Evolutionary conservation across 2,329 filamentous ascomycete species (phyloP).

Genomic region (Pseudogymnoascus sp.): DNA sequence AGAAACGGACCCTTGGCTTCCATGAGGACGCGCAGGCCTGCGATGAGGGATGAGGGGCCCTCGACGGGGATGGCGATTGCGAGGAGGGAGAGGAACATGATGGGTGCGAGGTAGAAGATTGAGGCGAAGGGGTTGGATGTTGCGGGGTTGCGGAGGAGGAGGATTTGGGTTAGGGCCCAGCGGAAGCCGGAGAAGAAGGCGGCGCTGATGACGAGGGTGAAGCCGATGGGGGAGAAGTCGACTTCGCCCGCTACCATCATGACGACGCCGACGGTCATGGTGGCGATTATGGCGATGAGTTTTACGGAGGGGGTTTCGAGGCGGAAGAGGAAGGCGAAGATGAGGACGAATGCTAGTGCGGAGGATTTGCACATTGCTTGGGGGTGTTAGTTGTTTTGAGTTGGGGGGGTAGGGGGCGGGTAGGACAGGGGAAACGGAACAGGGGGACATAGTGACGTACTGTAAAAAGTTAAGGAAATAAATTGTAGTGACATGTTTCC

Average conservation of each 20-base stretch:
- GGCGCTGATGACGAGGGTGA: slow-evolving; percentile 84
- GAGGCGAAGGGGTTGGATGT: slow-evolving; percentile 95
- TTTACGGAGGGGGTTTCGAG: slow-evolving; percentile 82
- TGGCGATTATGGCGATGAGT: slow-evolving; percentile 76
- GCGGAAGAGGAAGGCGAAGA: slow-evolving; percentile 91
- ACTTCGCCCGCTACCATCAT: slow-evolving; percentile 98
- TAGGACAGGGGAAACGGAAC: neutral
- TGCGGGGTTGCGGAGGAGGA: slow-evolving; percentile 85
- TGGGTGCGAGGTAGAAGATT: slow-evolving; percentile 93
- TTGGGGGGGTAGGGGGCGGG: neutral
- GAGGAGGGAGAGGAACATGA: slow-evolving; percentile 85
- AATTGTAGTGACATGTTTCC: slow-evolving; percentile 95
- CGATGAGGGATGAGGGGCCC: slow-evolving; percentile 59
- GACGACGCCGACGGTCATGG: slow-evolving; percentile 87
- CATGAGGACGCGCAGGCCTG: slow-evolving; percentile 56
- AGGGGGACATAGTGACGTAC: slow-evolving; percentile 37
- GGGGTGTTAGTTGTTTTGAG: slow-evolving; percentile 13
- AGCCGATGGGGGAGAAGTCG: slow-evolving; percentile 78
- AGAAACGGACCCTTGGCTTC: slow-evolving; percentile 58
- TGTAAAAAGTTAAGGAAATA: slow-evolving; percentile 95
- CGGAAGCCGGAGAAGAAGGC: slow-evolving; percentile 95
- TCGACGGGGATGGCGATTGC: slow-evolving; percentile 79
- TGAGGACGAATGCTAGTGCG: slow-evolving; percentile 83
- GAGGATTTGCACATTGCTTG: slow-evolving; percentile 97
- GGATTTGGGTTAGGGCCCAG: slow-evolving; percentile 96